These are phyloP conservation scores for Golubevia pallescens DNA, from an alignment of 1,284 basidiomycete genomes.

Conservation along the genomic window DNA sequence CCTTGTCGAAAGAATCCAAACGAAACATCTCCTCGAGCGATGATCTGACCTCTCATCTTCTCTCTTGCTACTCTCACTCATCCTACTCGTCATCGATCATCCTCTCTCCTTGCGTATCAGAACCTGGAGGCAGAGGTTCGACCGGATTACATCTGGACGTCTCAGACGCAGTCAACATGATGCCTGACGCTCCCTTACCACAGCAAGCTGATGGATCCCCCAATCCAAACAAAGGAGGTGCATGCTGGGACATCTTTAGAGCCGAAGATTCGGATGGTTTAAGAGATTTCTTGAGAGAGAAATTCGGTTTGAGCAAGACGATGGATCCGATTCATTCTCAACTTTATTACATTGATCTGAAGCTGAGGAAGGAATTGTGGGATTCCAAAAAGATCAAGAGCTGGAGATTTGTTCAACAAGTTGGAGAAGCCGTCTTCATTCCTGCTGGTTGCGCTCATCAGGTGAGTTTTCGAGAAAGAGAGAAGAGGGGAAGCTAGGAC, in stretches of 20 bases:
- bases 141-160: conserved; percentile 95
- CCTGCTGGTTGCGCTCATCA: conserved; percentile 95
- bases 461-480: conserved; percentile 67
- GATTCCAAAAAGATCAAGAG: conserved; percentile 76
- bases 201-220: conserved; percentile 13
- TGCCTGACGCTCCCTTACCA: conserved; percentile 61
- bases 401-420: conserved; percentile 83
- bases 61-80: background rate
- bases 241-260: conserved; percentile 89
- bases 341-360: conserved; percentile 80
- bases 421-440: conserved; percentile 93
- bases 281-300: conserved; percentile 74
- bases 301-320: conserved; percentile 44
- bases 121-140: conserved; percentile 75
- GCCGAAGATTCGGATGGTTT: conserved; percentile 81
- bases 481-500: background rate
- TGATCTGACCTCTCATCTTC: conserved; percentile 67
- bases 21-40: conserved; percentile 71
- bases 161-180: conserved; percentile 91
- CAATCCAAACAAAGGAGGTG: conserved; percentile 71
- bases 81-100: background rate
- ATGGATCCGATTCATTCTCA: conserved; percentile 91
- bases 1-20: conserved; percentile 1
- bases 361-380: conserved; percentile 74
- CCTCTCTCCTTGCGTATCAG: conserved; percentile 31